Evolutionary conservation across 176 grass and related monocot genomes (phyloP), one percentile per base, ranked within the genome.

Genomic region (Triticum timopheevii): DNA sequence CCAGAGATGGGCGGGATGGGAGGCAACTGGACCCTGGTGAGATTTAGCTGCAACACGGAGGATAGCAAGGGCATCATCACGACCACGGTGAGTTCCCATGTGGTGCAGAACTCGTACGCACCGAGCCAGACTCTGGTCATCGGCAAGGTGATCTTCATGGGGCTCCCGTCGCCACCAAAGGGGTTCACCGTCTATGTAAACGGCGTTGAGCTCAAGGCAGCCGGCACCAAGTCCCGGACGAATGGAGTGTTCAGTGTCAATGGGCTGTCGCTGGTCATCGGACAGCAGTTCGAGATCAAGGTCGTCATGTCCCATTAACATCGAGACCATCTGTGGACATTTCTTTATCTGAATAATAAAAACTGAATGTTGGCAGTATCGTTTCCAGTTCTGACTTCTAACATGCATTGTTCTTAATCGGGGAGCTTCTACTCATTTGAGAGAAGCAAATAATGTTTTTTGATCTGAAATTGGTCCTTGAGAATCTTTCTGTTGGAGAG

Each of bases 141-240:
- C 72, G 74, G 71, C 15, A 94, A 89, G 68, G 91, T 98, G 25
- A 74, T 89, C 23, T 77, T 95, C 64, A 85, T 95, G n/a, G 96
- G 96, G 30, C 78, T 98, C 16, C 73, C 9, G 28, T 40, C 65
- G 56, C 24, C 67, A 24, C 47, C 35, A 10, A 52, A 76, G 44
- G 6, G 65, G 28, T 68, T 68, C 15, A 68, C 16, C 5, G 1
- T 88, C 35, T 87, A 61, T 23, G 64, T 89, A 49, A 86, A 83
- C 23, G 77, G 84, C 34, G 69, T 79, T 22, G 44, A 38, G 87
- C 25, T 81, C 16, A 81, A 67, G 47, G 56, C 73, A 22, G 54
- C 61, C 31, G 65, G 80, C 33, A 22, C 42, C 28, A 33, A 22
- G 54, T 87, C 71, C 72, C 19, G 3, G 4, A 76, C 25, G 16